These are phyloP conservation scores for Talaromyces piceae DNA, from an alignment of 2,329 filamentous ascomycete species.

Conservation along the genomic window DNA sequence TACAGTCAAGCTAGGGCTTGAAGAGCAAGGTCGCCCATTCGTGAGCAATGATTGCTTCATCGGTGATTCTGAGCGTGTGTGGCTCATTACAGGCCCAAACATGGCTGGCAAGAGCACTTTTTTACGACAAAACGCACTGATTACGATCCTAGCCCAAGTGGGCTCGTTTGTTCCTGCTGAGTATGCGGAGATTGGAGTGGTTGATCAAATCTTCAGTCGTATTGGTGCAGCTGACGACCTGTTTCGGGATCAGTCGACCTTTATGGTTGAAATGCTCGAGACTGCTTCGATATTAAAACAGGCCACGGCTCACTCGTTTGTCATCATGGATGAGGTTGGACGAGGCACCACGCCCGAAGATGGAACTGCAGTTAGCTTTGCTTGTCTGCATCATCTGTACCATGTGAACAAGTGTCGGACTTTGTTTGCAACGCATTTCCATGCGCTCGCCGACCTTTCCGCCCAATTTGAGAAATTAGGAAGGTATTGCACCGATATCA, in stretches of 20 bases:
- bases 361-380: conserved; percentile 82
- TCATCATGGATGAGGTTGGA: conserved; percentile 98
- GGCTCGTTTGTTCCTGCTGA: conserved; percentile 88
- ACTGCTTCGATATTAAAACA: conserved; percentile 82
- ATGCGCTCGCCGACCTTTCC: conserved; percentile 72
- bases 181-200: conserved; percentile 76
- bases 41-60: conserved; percentile 80
- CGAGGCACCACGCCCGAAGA: conserved; percentile 90
- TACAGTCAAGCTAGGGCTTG: conserved; percentile 78
- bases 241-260: conserved; percentile 91
- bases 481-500: conserved; percentile 83
- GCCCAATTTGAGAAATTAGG: conserved; percentile 52
- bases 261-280: conserved; percentile 99
- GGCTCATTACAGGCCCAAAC: conserved; percentile 74
- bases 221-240: conserved; percentile 91
- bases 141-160: conserved; percentile 85
- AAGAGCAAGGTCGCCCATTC: conserved; percentile 72
- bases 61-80: conserved; percentile 64
- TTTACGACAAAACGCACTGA: conserved; percentile 87
- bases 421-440: conserved; percentile 94
- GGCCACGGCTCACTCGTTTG: conserved; percentile 77
- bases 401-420: conserved; percentile 68
- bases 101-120: conserved; percentile 99
- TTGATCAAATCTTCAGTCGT: conserved; percentile 93
- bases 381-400: conserved; percentile 76